Base-by-base conservation (phyloP, 257 asterid species). In the Nicotiana benthamiana region DNA sequence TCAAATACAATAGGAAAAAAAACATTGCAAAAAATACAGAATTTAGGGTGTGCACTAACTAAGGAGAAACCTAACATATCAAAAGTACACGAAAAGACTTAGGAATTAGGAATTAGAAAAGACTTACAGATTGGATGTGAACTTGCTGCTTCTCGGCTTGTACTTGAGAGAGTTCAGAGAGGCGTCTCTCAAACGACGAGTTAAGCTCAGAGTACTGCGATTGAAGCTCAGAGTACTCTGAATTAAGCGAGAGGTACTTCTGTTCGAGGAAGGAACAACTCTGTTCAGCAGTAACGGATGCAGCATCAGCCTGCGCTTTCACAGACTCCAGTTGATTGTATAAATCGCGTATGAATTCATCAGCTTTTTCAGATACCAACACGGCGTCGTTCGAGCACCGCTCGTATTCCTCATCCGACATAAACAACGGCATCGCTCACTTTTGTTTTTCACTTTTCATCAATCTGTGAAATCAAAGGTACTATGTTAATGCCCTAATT, bases 211-310 rank as follows among this genome's bases (percentile, higher is more conserved):
- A 81, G 40, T 83, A 81, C 77, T 84, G 94, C 65, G 87, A 83
- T 84, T 91, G 98, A 43, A 94, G 86, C 22, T 84, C 76, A 17
- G 91, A 75, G 83, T 83, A 83, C 34, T 96, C 98, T 17, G 87
- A 82, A 6, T 94, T 81, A 60, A 93, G 96, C 6, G 97, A 85
- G 6, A 92, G 91, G 82, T 90, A 91, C 75, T 91, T 94, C 84
- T 96, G 99, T 34, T 96, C 97, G 70, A 92, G 90, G 40, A 92
- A 85, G 27, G 94, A 86, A 87, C 97, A 92, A 1, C 93, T 90
- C 79, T 96, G 99, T 80, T 96, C 99, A 34, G 95, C 95, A 52
- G 98, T 92, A 80, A 96, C 91, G 22, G 97, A 87, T 20, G 96
- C 88, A 59, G 98, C 98, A 75, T 91, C 98, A 0, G 97, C 90